Conservation (phyloP, 495 filamentous ascomycete genomes). For the Xylaria sp. region DNA sequence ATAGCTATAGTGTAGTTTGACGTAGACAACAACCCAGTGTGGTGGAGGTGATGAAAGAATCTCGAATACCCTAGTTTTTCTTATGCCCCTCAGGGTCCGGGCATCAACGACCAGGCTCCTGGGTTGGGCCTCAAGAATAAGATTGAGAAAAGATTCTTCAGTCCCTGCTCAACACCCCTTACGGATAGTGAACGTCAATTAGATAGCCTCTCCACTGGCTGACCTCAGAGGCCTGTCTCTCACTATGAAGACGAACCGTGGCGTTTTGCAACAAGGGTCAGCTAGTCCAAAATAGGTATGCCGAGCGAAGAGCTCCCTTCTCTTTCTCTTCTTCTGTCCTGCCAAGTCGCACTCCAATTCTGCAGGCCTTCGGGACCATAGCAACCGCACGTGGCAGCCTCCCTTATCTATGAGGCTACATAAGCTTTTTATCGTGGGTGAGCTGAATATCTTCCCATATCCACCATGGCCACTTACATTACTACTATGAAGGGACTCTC, state of each 20-base stretch:
- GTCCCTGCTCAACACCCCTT: background rate
- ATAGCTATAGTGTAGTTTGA: background rate
- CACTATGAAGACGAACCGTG: conserved; percentile 8
- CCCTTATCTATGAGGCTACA: background rate
- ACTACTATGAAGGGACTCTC: background rate
- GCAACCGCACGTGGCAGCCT: background rate
- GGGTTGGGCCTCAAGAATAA: conserved; percentile 17
- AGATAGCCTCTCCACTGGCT: background rate
- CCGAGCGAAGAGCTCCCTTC: background rate
- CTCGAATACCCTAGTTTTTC: background rate
- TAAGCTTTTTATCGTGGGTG: background rate
- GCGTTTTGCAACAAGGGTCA: background rate
- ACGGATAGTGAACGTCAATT: background rate
- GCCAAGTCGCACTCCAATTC: background rate
- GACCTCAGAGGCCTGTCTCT: background rate
- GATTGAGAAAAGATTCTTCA: conserved; percentile 7
- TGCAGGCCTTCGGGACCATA: background rate
- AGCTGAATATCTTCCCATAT: background rate
- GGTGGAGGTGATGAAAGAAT: conserved; percentile 8
- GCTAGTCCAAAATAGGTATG: conserved; percentile 11
- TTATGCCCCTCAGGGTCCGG: background rate
- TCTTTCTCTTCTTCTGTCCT: background rate
- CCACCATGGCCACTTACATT: background rate
- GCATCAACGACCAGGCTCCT: conserved; percentile 8
- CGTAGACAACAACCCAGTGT: background rate